Base-by-base conservation (phyloP, 106 monocot genomes). In the Amphibolis antarctica region DNA sequence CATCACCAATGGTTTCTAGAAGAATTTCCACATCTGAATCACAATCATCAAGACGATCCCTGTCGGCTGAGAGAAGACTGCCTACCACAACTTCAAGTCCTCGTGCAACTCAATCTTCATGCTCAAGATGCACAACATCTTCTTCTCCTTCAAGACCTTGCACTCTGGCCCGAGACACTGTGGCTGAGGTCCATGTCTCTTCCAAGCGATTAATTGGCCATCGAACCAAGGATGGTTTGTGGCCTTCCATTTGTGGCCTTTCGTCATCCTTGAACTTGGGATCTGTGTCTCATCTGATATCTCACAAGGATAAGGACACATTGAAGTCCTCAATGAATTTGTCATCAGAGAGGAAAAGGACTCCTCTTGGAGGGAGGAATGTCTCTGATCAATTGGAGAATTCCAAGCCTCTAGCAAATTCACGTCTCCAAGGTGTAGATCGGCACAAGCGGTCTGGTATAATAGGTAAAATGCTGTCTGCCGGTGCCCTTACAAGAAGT, bases 171-270 rank as follows among this genome's bases (percentile, higher is more conserved):
- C 62, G 71, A 28, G 82, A 85, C 65, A 64, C 76, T 19, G 29
- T 69, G 20, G 51, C 26, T 12, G 86, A 81, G 45, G 55, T 43
- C 22, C 75, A 58, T 26, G 70, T 24, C 43, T 71, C 71, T 53
- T 55, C 81, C 0, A 55, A 69, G 42, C 42, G 69, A 12, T 44
- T 63, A 44, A 36, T 71, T 31, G 68, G 67, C 49, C 57, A 43
- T 7, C 60, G 77, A 55, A 76, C 67, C 23, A 54, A 71, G 26
- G 81, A 94, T 77, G 81, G 86, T 1, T 56, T 96, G 66, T 89
- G 94, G 89, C 89, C 96, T 66, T 78, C 89, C 3, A 84, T 84
- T 65, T 69, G 86, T 28, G 84, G 69, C 28, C 64, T 90, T 1
- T 84, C 86, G 56, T 57, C 78, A 24, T 83, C 96, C 13, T 89